Evolutionary conservation across 805 yeast species (phyloP), one percentile per base, ranked within the genome.

Genomic region (Metschnikowia anglica): DNA sequence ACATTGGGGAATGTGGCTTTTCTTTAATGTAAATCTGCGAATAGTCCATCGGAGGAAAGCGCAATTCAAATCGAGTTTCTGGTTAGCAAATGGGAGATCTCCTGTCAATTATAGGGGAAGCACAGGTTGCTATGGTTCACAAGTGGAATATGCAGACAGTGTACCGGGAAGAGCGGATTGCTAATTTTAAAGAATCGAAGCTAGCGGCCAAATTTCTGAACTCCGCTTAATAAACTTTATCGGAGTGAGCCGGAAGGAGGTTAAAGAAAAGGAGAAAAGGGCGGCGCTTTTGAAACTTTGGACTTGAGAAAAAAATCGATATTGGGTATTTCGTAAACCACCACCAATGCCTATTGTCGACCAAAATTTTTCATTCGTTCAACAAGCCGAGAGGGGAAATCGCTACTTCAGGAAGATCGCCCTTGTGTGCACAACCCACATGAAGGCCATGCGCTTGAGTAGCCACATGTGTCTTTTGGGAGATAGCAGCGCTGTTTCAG

Each of bases 321-420:
- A 28, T 40, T 40, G 34, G 43, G 39, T 23, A 33, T 13, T 12
- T 34, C 29, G 34, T 34, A 40, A 18, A 27, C n/a, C 43, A 24
- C 37, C 21, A 17, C 34, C 38, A 27, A 30, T n/a, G 36, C 25
- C 23, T 38, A 21, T 24, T 20, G 32, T 18, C 34, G 36, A 18
- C 37, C 41, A 33, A 45, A 46, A 46, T 42, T 46, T 46, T 46
- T 46, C 49, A 43, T 46, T 36, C 27, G 39, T 43, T 37, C 44
- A 41, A 36, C 39, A 38, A 33, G 47, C 41, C 15, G 40, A 37
- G 50, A 46, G 50, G 50, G 50, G 50, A 29, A 41, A 33, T 32
- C 37, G 41, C 41, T 31, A 18, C 41, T 36, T 41, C 31, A 29
- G 33, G 25, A 32, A 41, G 39, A 46, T 39, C 41, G 38, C 17